Evolutionary conservation across 2,329 filamentous ascomycete species (phyloP), one percentile per base, ranked within the genome.

Genomic region (Chalara sp.): DNA sequence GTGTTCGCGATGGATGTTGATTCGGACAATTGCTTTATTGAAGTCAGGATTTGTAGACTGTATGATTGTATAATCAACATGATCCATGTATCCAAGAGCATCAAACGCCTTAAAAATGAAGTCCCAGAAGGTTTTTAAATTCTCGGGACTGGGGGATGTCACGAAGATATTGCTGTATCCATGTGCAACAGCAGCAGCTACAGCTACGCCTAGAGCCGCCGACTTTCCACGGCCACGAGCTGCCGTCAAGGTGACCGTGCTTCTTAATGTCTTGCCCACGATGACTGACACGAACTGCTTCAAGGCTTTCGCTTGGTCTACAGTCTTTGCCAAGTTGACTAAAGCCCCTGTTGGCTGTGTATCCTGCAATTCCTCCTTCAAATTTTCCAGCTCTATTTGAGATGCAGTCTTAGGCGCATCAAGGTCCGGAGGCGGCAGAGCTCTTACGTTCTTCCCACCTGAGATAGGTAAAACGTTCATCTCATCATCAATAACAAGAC

Each of bases 131-230:
- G 93, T 99, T 73, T 97, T 99, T 76, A 99, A 76, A 71, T 99
- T 99, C 71, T 99, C 95, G 0, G 93, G 93, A 54, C 89, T 96
- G 0, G 92, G 92, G 1, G 92, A 97, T 1, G 93, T 99, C 66
- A 99, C 96, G 71, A 99, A 99, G 63, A 99, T 96, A 68, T 99
- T 99, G 74, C 90, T 96, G 71, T 99, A 99, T 30, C 93, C 93
- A 65, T 97, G 88, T 1, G 93, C 92, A 43, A 99, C 81, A 1
- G 95, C 95, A 3, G 93, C 90, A 4, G 93, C 93, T 42, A 99
- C 87, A 3, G 93, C 90, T 47, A 99, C 85, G 70, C 93, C 93
- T 63, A 99, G 79, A 30, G 93, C 93, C 13, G 93, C 95, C 21
- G 93, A 99, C 72, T 99, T 99, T 71, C 93, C 93, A 63, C 93